phyloP scores from a whole-genome alignment of 2,329 filamentous ascomycete species.

The Penicillium hesseltinei region DNA sequence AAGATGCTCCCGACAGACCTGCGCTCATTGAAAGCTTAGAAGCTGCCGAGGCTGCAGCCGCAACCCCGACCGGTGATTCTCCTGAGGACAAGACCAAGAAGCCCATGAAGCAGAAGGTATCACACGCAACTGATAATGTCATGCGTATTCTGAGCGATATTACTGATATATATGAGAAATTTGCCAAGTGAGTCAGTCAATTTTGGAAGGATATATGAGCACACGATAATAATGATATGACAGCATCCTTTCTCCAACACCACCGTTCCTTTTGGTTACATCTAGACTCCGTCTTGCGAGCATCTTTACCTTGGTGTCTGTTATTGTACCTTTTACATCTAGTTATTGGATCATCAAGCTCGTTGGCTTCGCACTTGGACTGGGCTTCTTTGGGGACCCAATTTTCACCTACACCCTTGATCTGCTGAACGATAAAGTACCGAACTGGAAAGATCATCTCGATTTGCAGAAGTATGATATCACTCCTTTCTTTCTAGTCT shows the following conservation, averaged over 20 bases:
- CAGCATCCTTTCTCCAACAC: slow-evolving; percentile 60
- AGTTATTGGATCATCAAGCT: slow-evolving; percentile 65
- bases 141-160: slow-evolving; percentile 67
- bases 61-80: slow-evolving; percentile 53
- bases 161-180: slow-evolving; percentile 62
- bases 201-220: not conserved
- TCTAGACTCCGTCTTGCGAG: slow-evolving; percentile 57
- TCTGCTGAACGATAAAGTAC: slow-evolving; percentile 52
- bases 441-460: slow-evolving; percentile 72
- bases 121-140: slow-evolving; percentile 69
- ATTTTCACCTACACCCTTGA: slow-evolving; percentile 60
- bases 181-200: slow-evolving; percentile 53
- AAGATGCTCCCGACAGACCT: slow-evolving; percentile 45
- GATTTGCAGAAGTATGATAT: slow-evolving; percentile 61
- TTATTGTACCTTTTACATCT: slow-evolving; percentile 54
- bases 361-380: slow-evolving; percentile 64
- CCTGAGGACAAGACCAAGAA: slow-evolving; percentile 67
- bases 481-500: not conserved
- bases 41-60: slow-evolving; percentile 54
- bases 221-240: not conserved
- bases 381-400: slow-evolving; percentile 78
- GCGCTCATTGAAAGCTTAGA: slow-evolving; percentile 52
- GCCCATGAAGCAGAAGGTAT: slow-evolving; percentile 73
- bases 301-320: slow-evolving; percentile 53
- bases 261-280: slow-evolving; percentile 58